Conservation (phyloP, 805 yeast genomes). For the Jamesozyma jinghongensis region DNA sequence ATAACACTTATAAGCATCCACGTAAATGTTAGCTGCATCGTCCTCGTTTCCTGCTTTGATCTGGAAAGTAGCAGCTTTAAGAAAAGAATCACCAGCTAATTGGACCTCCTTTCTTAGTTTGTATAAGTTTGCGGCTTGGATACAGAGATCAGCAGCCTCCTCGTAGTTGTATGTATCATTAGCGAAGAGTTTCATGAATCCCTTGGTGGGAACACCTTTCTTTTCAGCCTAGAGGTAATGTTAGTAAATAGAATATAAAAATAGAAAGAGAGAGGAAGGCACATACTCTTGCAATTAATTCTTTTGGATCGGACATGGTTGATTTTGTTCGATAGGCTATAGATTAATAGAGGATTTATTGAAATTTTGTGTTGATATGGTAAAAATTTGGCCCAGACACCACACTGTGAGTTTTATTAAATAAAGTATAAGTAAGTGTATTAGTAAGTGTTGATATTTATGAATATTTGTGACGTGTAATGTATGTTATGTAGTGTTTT, state of each 20-base stretch:
- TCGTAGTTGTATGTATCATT: constrained; percentile 58
- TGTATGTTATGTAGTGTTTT: too few relatives aligned
- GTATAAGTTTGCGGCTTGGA: constrained; percentile 90
- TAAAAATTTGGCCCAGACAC: too few relatives aligned
- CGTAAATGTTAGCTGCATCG: constrained; percentile 82
- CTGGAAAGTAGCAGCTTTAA: constrained; percentile 78
- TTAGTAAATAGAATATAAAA: constrained; percentile 6
- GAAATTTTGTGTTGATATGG: too few relatives aligned
- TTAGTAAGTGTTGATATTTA: too few relatives aligned
- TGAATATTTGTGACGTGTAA: too few relatives aligned
- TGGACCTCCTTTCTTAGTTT: constrained; percentile 63
- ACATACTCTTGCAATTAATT: constrained; percentile 34
- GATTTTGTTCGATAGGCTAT: background rate
- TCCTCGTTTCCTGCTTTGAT: constrained; percentile 66
- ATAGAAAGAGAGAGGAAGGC: constrained; percentile 21
- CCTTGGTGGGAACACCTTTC: constrained; percentile 58
- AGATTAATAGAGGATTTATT: too few relatives aligned
- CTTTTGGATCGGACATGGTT: constrained; percentile 37
- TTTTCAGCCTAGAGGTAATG: constrained; percentile 41
- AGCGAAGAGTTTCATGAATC: constrained; percentile 62
- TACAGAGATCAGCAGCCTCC: constrained; percentile 84
- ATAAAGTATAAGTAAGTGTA: too few relatives aligned
- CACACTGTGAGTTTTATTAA: too few relatives aligned
- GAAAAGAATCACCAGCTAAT: constrained; percentile 75
- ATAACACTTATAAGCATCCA: constrained; percentile 86